phyloP scores from a whole-genome alignment of 2,329 filamentous ascomycete genomes.

The Pezizomycotina sp. region DNA sequence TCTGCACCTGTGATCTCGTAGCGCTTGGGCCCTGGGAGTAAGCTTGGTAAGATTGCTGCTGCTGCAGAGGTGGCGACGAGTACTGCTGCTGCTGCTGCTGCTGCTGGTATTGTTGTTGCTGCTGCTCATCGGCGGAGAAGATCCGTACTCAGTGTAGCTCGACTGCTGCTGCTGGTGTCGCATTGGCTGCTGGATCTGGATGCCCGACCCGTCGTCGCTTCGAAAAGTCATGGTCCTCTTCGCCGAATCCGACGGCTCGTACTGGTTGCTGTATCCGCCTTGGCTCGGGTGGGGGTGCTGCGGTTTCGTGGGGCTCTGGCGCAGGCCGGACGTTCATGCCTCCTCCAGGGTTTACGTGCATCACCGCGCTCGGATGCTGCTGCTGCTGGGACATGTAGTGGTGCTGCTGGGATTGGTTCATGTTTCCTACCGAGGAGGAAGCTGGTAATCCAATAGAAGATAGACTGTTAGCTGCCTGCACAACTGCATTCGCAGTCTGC shows the following conservation, averaged over 20 bases:
- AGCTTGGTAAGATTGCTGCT: constrained; percentile 17
- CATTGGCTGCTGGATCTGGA: constrained; percentile 10
- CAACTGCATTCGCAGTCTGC: too few relatives aligned
- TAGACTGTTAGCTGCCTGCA: too few relatives aligned
- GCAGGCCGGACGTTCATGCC: constrained; percentile 12
- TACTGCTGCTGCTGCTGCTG: constrained; percentile 5
- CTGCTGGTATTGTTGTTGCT: constrained; percentile 4
- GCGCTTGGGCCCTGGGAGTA: constrained; percentile 16
- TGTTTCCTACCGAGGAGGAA: too few relatives aligned
- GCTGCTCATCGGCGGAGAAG: constrained; percentile 16
- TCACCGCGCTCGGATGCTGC: constrained; percentile 12
- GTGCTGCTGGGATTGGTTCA: too few relatives aligned
- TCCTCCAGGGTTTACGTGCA: constrained; percentile 8
- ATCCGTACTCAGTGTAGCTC: constrained; percentile 14
- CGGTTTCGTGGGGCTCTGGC: constrained; percentile 9
- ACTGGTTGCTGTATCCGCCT: too few relatives aligned
- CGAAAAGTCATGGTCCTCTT: constrained; percentile 14
- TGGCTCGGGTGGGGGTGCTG: too few relatives aligned
- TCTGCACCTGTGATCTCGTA: constrained; percentile 15
- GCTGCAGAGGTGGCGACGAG: constrained; percentile 4
- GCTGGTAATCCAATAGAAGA: too few relatives aligned
- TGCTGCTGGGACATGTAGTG: constrained; percentile 18
- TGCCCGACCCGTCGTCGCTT: constrained; percentile 14
- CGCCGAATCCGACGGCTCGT: too few relatives aligned
- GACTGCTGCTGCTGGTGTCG: constrained; percentile 11